A percentile compares a stretch with the other conserved stretches of the same genome.
Conservation (phyloP, 2,329 filamentous ascomycete genomes). For the Ophiosphaerella narmari region DNA sequence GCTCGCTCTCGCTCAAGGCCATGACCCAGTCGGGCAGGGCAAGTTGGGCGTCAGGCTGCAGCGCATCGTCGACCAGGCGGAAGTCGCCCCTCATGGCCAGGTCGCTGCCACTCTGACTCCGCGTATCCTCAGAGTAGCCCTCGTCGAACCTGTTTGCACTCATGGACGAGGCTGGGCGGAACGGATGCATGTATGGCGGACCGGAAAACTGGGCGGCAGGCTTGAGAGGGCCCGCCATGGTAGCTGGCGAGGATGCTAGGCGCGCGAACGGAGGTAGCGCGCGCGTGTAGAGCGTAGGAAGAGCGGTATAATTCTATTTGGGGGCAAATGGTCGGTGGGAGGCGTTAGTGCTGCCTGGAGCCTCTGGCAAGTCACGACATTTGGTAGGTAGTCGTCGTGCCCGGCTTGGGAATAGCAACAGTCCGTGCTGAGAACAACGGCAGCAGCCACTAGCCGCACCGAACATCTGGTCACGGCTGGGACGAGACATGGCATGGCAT, state of each 20-base stretch:
- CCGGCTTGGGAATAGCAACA: background rate
- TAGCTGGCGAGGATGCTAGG: slow-evolving; percentile 9
- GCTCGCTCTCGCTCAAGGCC: slow-evolving; percentile 58
- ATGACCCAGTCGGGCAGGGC: slow-evolving; percentile 61
- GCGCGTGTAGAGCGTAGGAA: too few relatives aligned
- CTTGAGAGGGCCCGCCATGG: slow-evolving; percentile 40
- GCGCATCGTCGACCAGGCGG: slow-evolving; percentile 40
- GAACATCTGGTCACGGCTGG: background rate
- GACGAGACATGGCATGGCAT: background rate
- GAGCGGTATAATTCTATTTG: too few relatives aligned
- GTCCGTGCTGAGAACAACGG: background rate
- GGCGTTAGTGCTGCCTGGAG: background rate
- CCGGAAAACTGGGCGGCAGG: slow-evolving; percentile 32
- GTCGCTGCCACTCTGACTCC: slow-evolving; percentile 54
- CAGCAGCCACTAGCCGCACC: slow-evolving; percentile 1
- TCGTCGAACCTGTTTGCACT: slow-evolving; percentile 66
- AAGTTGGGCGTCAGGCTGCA: slow-evolving; percentile 35
- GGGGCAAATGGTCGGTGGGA: too few relatives aligned
- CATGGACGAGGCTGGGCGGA: slow-evolving; percentile 44
- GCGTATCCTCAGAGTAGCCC: slow-evolving; percentile 80
- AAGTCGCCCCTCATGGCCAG: slow-evolving; percentile 45
- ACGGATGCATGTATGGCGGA: slow-evolving; percentile 42
- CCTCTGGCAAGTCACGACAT: background rate
- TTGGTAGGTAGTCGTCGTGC: slow-evolving; percentile 2
- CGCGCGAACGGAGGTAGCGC: background rate